These are phyloP conservation scores for Fusarium nanum DNA, from an alignment of 2,329 filamentous ascomycete genomes.

Conservation along the genomic window DNA sequence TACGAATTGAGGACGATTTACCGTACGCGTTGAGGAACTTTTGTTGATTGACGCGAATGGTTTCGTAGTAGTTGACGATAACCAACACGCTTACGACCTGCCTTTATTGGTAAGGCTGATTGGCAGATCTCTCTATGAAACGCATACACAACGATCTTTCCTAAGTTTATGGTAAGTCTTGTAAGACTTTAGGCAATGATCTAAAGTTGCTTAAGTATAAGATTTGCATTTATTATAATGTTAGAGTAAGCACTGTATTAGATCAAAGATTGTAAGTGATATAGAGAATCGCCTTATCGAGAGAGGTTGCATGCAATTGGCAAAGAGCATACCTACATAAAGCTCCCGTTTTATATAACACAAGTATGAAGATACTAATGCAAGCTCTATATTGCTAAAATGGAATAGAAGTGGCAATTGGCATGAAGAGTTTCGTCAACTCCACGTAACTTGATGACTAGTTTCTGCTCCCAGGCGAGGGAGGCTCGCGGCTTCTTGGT, in stretches of 20 bases:
- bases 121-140: background rate
- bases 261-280: background rate
- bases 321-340: background rate
- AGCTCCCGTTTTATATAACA: too few relatives aligned
- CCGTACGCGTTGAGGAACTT: background rate
- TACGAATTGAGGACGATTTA: background rate
- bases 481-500: background rate
- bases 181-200: background rate
- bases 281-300: background rate
- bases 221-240: fast-evolving
- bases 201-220: background rate
- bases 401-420: background rate
- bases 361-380: too few relatives aligned
- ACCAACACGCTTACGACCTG: background rate
- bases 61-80: background rate
- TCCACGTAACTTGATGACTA: background rate
- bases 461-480: background rate
- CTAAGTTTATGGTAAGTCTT: background rate
- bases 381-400: too few relatives aligned
- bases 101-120: background rate
- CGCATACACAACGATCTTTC: background rate
- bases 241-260: background rate
- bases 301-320: fast-evolving
- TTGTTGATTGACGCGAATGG: background rate
- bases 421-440: background rate